phyloP scores from a whole-genome alignment of 75 land plant genomes.

The Sequoia sempervirens region DNA sequence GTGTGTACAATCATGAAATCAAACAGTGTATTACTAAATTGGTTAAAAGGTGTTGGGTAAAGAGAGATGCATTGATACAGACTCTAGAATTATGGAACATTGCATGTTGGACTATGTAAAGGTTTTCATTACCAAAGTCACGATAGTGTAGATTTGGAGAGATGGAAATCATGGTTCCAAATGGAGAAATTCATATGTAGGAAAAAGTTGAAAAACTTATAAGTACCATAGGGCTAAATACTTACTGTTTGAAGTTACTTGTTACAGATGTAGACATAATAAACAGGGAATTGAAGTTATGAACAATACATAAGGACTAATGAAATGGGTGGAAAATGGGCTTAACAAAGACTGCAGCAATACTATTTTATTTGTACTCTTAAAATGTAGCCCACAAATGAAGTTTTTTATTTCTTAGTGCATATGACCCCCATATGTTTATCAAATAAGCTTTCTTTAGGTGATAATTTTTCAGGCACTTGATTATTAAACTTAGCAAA shows the following conservation, averaged over 20 bases:
- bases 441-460: neutral
- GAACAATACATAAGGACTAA: neutral
- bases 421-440: neutral
- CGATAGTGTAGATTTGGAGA: neutral
- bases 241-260: no score
- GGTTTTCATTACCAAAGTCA: neutral
- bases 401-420: neutral
- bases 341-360: neutral
- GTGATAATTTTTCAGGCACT: neutral
- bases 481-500: neutral
- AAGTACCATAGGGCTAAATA: no score
- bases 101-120: neutral
- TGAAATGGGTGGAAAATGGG: neutral
- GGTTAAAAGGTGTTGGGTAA: neutral
- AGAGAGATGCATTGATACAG: no score
- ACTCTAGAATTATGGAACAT: no score
- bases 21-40: neutral
- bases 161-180: neutral
- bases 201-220: neutral
- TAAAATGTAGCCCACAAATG: neutral
- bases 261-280: no score
- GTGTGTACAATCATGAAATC: no score
- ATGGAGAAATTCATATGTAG: neutral
- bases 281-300: no score
- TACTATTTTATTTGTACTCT: neutral